Evolutionary conservation across 352 stramenopile genomes (phyloP).

Genomic region (Globisporangium takayamanum): DNA sequence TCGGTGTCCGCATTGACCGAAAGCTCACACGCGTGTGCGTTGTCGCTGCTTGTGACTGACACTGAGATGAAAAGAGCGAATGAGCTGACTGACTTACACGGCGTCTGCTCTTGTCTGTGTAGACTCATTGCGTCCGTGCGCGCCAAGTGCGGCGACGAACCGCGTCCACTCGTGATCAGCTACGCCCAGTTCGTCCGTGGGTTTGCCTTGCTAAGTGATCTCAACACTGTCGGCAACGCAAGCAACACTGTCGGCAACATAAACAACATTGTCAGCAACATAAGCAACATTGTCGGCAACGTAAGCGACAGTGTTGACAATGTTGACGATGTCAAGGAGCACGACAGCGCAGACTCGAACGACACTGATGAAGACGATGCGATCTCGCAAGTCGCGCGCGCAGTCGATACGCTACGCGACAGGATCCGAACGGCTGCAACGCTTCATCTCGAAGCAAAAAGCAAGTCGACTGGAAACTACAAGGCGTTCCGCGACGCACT

Average conservation of each 20-base stretch:
- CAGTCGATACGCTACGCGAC: constrained; percentile 28
- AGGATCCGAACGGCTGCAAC: constrained; percentile 36
- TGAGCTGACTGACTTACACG: background rate
- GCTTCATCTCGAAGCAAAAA: constrained; percentile 18
- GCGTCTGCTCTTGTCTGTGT: background rate
- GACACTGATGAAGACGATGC: constrained; percentile 19
- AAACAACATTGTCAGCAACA: too few relatives aligned
- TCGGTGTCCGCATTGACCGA: constrained; percentile 51
- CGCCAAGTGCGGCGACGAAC: constrained; percentile 28
- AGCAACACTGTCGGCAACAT: background rate
- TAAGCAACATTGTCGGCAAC: background rate
- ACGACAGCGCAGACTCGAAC: background rate
- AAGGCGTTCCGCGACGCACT: constrained; percentile 49
- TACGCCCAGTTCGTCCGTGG: constrained; percentile 45
- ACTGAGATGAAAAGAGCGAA: background rate
- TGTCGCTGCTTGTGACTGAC: background rate
- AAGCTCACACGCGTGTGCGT: constrained; percentile 55
- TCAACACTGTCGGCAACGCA: too few relatives aligned
- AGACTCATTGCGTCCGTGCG: constrained; percentile 51
- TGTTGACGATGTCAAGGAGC: background rate
- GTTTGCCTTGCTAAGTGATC: constrained; percentile 32
- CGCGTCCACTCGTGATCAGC: constrained; percentile 37
- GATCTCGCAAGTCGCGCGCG: constrained; percentile 15
- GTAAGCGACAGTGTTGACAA: background rate
- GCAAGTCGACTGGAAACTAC: constrained; percentile 30